Evolutionary conservation across 345 rosid genomes (phyloP), one percentile per base, ranked within the genome.

Genomic region (Aegle marmelos): DNA sequence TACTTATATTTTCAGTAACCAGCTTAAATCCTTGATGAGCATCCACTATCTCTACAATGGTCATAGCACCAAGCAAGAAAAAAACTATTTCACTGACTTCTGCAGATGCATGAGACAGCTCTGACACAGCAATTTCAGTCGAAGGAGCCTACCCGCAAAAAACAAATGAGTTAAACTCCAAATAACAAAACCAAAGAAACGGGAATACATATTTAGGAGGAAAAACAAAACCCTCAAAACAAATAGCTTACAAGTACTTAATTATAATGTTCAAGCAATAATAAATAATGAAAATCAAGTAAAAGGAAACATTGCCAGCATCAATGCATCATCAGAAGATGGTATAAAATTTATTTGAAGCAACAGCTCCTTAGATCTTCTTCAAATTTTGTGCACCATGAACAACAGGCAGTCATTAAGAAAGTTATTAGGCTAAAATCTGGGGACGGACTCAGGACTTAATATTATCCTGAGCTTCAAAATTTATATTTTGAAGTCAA

Each of bases 11-110:
- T 84, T 96, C 98, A 30, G 99, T 96, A 78, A 96, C 97, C 60
- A 96, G 87, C 88, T 96, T 96, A 89, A 96, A 96, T 73, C 99
- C 99, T 91, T 96, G 99, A 86, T 96, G 99, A 70, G 99, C 98
- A 84, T 96, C 99, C 63, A 96, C 94, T 65, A 95, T 93, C 90
- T 95, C 98, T 53, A 95, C 98, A 36, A 96, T 96, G 59, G 99
- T 96, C 99, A 96, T 96, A 31, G 99, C 99, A 14, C 99, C 99
- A 10, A 96, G 97, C 85, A 96, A 79, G 91, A 96, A 96, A 78
- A 96, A 91, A 2, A 96, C 99, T 75, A 94, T 94, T 79, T 94
- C 95, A 81, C 97, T 94, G 75, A 92, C 99, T 92, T 94, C 97
- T 31, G 91, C 97, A 58, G 93, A 91, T 82, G 99, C 97, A 88